Evolutionary conservation across 2,329 filamentous ascomycete species (phyloP).

Genomic region (Chrysoporthe deuterocubensis): DNA sequence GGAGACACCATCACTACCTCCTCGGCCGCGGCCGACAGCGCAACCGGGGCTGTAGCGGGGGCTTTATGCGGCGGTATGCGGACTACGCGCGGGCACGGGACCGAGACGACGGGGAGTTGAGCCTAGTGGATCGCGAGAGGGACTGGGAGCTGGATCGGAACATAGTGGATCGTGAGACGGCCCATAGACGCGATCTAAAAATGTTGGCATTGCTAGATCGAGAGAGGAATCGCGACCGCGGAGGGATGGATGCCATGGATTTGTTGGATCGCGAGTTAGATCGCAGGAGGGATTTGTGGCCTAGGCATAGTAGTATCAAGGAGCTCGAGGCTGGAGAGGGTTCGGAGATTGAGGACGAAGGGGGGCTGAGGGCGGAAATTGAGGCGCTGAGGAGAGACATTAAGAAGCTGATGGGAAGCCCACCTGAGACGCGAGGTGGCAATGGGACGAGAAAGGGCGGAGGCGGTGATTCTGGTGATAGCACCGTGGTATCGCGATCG

Average conservation of each 20-base stretch:
- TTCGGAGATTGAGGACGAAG: not conserved
- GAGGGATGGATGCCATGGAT: not conserved
- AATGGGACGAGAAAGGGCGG: not conserved
- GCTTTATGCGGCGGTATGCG: not conserved
- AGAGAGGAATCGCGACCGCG: conserved; percentile 7
- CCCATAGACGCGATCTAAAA: conserved; percentile 5
- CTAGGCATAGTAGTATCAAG: not conserved
- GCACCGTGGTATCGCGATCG: not conserved
- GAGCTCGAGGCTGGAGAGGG: not conserved
- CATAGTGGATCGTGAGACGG: conserved; percentile 11
- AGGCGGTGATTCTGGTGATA: not conserved
- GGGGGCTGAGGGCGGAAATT: conserved; percentile 13
- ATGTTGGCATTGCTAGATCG: conserved; percentile 21
- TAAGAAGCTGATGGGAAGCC: not conserved
- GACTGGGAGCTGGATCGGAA: conserved; percentile 14
- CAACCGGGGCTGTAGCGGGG: not conserved
- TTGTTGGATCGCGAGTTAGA: conserved; percentile 15
- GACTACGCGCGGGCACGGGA: not conserved
- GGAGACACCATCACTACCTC: conserved; percentile 19
- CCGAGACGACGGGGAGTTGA: not conserved
- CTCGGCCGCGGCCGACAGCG: not conserved
- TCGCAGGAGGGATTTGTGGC: not conserved
- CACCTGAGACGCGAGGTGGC: not conserved
- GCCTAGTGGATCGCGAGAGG: conserved; percentile 9
- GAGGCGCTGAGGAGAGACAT: conserved; percentile 10